Evolutionary conservation across 345 rosid genomes (phyloP).

Genomic region (Arabis hirsuta): DNA sequence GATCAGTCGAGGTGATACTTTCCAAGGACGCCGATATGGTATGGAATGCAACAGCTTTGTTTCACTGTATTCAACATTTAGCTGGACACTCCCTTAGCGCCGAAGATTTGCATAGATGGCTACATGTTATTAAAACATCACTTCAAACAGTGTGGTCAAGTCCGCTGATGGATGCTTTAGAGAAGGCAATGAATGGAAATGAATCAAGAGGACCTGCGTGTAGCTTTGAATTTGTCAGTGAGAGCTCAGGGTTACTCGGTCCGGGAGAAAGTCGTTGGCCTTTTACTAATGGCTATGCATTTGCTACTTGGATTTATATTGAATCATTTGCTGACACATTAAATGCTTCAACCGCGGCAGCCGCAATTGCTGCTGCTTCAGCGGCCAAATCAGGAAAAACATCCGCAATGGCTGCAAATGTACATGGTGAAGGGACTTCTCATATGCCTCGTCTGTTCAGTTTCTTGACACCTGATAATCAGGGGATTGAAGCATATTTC

Average conservation of each 20-base stretch:
- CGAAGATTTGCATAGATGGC: constrained; percentile 73
- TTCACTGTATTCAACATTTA: constrained; percentile 79
- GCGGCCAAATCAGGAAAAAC: constrained; percentile 96
- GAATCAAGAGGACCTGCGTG: constrained; percentile 92
- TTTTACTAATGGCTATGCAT: constrained; percentile 87
- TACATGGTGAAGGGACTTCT: constrained; percentile 90
- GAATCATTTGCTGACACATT: constrained; percentile 98
- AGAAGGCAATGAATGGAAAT: constrained; percentile 84
- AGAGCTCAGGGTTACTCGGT: constrained; percentile 96
- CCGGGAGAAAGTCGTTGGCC: constrained; percentile 99
- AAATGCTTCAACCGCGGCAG: constrained; percentile 93
- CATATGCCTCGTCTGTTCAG: constrained; percentile 98
- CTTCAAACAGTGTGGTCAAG: constrained; percentile 69
- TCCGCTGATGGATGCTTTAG: constrained; percentile 70
- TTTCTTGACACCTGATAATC: constrained; percentile 90
- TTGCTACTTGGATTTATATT: constrained; percentile 97
- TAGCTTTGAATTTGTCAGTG: constrained; percentile 96
- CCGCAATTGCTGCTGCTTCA: constrained; percentile 93
- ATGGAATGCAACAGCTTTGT: constrained; percentile 82
- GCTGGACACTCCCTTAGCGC: constrained; percentile 90
- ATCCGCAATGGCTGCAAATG: constrained; percentile 89
- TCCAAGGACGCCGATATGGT: constrained; percentile 53
- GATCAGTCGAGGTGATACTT: constrained; percentile 77
- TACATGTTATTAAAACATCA: constrained; percentile 65
- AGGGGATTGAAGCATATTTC: constrained; percentile 93